Percentiles rank a stretch among this genome's conserved stretches.
These are phyloP conservation scores for Tetrahymena borealis DNA, from an alignment of 73 alveolate species.

Conservation along the genomic window DNA sequence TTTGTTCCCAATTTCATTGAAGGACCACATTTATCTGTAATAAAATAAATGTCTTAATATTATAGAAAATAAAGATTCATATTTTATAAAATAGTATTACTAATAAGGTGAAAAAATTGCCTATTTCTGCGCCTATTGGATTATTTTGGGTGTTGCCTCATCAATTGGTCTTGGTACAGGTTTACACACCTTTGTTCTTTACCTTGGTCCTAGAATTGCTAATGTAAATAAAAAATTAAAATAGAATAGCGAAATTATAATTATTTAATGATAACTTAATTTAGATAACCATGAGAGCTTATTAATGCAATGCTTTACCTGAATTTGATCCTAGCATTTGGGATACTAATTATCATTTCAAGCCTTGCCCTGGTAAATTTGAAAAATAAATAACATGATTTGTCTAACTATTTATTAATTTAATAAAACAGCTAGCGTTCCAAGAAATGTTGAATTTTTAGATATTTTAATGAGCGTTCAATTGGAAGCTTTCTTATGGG, in stretches of 20 bases:
- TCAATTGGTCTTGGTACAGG: constrained; percentile 94
- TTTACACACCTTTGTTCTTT: constrained; percentile 80
- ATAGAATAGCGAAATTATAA: background rate
- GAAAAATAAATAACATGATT: constrained; percentile 18
- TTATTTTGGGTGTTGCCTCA: constrained; percentile 74
- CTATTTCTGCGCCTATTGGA: constrained; percentile 64
- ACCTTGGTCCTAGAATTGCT: constrained; percentile 86
- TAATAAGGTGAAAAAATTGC: constrained; percentile 43
- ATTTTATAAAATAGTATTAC: background rate
- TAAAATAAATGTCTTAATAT: background rate
- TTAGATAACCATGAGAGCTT: constrained; percentile 60
- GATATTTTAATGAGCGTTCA: constrained; percentile 55
- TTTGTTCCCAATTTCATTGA: constrained; percentile 15
- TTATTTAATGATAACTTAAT: background rate
- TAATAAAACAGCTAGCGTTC: background rate
- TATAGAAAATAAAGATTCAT: background rate
- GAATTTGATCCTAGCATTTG: constrained; percentile 61
- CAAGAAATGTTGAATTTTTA: background rate
- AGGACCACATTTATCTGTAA: constrained; percentile 25
- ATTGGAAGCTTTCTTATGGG: constrained; percentile 79
- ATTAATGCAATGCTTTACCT: constrained; percentile 73
- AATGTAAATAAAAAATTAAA: too few relatives aligned
- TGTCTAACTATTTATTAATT: background rate
- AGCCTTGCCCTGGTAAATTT: constrained; percentile 47
- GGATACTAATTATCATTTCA: constrained; percentile 45